Conservation (phyloP, 306 rosid species). For the Oxytropis ochrocephala region DNA sequence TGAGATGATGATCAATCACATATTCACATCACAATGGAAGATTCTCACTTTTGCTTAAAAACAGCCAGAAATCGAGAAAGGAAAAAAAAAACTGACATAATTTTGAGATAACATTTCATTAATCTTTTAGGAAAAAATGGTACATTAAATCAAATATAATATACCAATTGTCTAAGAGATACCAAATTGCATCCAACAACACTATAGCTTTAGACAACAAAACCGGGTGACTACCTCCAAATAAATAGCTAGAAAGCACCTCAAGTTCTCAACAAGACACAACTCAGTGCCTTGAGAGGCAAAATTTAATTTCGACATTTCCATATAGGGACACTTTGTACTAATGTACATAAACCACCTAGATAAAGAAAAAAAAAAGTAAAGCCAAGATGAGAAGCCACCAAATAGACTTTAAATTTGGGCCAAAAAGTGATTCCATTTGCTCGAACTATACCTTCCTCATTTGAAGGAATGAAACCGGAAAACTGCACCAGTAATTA, state of each 20-base stretch:
- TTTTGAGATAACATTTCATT: slow-evolving; percentile 19
- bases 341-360: slow-evolving; percentile 63
- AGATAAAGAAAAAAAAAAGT: background rate
- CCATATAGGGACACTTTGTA: slow-evolving; percentile 43
- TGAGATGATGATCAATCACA: background rate
- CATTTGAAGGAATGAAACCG: slow-evolving; percentile 25
- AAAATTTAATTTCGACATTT: slow-evolving; percentile 62
- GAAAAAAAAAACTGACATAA: background rate
- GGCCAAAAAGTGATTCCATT: slow-evolving; percentile 34
- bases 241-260: slow-evolving; percentile 32
- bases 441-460: slow-evolving; percentile 35
- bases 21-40: background rate
- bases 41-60: background rate
- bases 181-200: slow-evolving; percentile 31
- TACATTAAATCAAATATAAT: slow-evolving; percentile 39
- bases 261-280: slow-evolving; percentile 40
- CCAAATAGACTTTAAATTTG: slow-evolving; percentile 32
- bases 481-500: slow-evolving; percentile 27
- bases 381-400: slow-evolving; percentile 31
- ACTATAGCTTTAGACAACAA: slow-evolving; percentile 36
- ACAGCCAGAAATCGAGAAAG: background rate
- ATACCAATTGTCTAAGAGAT: slow-evolving; percentile 33
- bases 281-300: slow-evolving; percentile 46
- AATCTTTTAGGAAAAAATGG: slow-evolving; percentile 22
- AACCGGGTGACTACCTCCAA: slow-evolving; percentile 26